These are phyloP conservation scores for Guyanaporus albipodus DNA, from an alignment of 768 basidiomycete genomes.

Conservation along the genomic window DNA sequence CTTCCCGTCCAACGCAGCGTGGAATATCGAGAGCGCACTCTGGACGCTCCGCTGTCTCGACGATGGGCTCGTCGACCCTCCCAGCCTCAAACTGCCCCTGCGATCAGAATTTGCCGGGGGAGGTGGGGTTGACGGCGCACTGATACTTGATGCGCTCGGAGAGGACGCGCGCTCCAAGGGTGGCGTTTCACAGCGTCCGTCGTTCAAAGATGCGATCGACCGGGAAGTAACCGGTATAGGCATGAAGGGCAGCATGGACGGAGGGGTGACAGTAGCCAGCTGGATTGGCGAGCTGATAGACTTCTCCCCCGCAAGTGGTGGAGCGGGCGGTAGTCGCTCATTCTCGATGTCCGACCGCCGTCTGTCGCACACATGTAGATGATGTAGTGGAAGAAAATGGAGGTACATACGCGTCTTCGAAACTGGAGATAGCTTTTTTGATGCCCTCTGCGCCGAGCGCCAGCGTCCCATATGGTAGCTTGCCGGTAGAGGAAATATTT, in stretches of 20 bases:
- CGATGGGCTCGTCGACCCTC: constrained; percentile 18
- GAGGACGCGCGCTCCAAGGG: constrained; percentile 25
- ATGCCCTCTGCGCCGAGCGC: constrained; percentile 66
- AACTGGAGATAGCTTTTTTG: constrained; percentile 65
- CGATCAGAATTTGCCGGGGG: constrained; percentile 19
- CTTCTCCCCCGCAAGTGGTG: constrained; percentile 23
- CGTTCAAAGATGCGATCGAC: constrained; percentile 34
- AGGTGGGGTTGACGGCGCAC: constrained; percentile 23
- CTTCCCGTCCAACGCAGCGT: constrained; percentile 27
- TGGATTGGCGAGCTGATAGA: background rate
- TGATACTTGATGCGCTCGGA: constrained; percentile 22
- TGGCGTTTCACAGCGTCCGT: constrained; percentile 23
- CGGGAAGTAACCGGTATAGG: background rate
- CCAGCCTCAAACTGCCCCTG: constrained; percentile 15
- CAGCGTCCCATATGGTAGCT: constrained; percentile 50
- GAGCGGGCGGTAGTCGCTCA: constrained; percentile 26
- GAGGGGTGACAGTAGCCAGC: background rate
- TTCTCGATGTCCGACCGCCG: constrained; percentile 28
- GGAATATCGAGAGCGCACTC: constrained; percentile 25
- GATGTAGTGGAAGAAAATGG: background rate
- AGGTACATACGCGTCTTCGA: constrained; percentile 61
- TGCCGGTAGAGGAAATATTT: constrained; percentile 48
- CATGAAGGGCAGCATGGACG: background rate
- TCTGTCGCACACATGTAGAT: constrained; percentile 3
- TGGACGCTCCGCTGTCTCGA: constrained; percentile 24